These are phyloP conservation scores for Hyphopichia buzzinii DNA, from an alignment of 1,139 yeast genomes.

Conservation along the genomic window DNA sequence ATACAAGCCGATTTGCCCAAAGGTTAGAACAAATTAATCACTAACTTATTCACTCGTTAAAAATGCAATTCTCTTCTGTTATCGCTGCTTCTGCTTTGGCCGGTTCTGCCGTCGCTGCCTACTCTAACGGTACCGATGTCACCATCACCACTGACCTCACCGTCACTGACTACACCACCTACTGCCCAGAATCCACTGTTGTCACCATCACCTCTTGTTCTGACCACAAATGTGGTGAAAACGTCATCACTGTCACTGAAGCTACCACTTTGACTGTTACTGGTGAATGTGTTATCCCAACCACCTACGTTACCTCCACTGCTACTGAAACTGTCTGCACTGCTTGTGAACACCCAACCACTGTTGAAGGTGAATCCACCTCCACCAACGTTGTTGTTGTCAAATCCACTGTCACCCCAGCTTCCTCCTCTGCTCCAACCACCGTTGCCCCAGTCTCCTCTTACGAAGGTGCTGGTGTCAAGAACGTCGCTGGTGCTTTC, in stretches of 20 bases:
- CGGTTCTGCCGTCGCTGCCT: slow-evolving; percentile 11
- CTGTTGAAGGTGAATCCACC: neutral
- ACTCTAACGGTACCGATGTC: slow-evolving; percentile 17
- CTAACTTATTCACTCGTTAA: slow-evolving; percentile 8
- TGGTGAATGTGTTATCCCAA: slow-evolving; percentile 48
- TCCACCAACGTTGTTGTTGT: slow-evolving; percentile 7
- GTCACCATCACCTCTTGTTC: slow-evolving; percentile 37
- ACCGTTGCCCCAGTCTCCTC: slow-evolving; percentile 19
- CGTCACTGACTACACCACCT: slow-evolving; percentile 47
- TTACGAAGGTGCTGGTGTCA: slow-evolving; percentile 34
- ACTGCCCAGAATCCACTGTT: slow-evolving; percentile 43
- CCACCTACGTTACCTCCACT: slow-evolving; percentile 29
- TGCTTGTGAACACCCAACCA: neutral
- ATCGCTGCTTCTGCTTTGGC: slow-evolving; percentile 10
- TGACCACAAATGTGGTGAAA: slow-evolving; percentile 8
- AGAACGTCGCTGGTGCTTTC: slow-evolving; percentile 43
- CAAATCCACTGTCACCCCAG: slow-evolving; percentile 11
- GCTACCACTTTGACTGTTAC: slow-evolving; percentile 47
- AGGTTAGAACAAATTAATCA: neutral
- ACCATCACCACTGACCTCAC: slow-evolving; percentile 17
- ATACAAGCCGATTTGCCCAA: neutral
- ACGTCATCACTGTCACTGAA: slow-evolving; percentile 45
- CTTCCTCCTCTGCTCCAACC: slow-evolving; percentile 13
- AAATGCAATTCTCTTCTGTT: slow-evolving; percentile 12
- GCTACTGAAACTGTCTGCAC: neutral